A percentile compares a stretch with the other conserved stretches of the same genome.
These are phyloP conservation scores for Fraxinus floribunda DNA, from an alignment of 305 asterid genomes.

Conservation along the genomic window DNA sequence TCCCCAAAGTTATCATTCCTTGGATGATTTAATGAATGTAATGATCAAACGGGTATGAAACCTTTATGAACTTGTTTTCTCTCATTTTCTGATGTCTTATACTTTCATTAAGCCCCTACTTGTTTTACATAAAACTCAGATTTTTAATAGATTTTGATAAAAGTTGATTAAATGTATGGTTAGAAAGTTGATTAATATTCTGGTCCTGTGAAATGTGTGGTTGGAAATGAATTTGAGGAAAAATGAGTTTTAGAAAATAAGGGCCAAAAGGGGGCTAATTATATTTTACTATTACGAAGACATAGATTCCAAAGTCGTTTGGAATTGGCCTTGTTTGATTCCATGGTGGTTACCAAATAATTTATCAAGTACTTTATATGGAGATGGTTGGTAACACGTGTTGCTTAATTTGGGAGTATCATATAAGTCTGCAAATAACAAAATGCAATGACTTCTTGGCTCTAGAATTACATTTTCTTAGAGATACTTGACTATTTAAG, in stretches of 20 bases:
- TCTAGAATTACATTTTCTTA: too few species aligned
- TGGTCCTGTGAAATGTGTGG: too few species aligned
- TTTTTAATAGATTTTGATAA: too few species aligned
- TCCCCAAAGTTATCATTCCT: conserved; percentile 58
- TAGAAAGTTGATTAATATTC: background rate
- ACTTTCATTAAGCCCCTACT: background rate
- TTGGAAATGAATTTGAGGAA: too few species aligned
- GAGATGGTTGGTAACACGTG: background rate
- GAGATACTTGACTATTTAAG: too few species aligned
- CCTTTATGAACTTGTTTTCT: conserved; percentile 1
- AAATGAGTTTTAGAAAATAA: too few species aligned
- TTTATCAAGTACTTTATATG: background rate
- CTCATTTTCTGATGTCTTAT: background rate
- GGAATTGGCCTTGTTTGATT: background rate
- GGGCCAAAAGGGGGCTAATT: too few species aligned
- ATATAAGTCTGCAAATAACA: background rate
- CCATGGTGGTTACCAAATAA: background rate
- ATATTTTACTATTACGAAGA: background rate
- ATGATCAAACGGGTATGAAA: conserved; percentile 72
- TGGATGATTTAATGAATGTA: conserved; percentile 69
- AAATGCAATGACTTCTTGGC: background rate
- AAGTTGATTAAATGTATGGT: background rate
- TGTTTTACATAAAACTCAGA: background rate
- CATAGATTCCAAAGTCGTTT: background rate
- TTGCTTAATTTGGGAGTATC: background rate